Evolutionary conservation across 371 early-diverging fungal genomes (phyloP).

Genomic region (Mucor plumbeus): DNA sequence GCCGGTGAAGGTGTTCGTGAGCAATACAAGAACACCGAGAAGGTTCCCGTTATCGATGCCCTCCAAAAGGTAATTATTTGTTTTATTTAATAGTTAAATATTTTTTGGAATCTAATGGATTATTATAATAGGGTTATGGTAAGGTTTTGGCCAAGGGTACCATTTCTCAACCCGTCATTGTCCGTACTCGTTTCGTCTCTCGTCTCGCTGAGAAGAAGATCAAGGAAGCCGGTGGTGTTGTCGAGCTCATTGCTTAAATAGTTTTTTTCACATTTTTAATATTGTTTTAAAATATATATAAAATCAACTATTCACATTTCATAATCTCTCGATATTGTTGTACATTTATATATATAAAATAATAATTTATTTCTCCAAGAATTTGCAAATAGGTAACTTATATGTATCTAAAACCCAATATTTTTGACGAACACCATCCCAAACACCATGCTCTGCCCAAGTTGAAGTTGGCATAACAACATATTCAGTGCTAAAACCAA

Average conservation of each 20-base stretch:
- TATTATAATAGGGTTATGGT: constrained; percentile 79
- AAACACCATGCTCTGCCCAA: constrained; percentile 79
- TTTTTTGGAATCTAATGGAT: not conserved
- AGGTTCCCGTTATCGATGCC: constrained; percentile 95
- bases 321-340: not conserved
- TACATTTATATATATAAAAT: not conserved
- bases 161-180: constrained; percentile 95
- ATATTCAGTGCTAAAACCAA: constrained; percentile 80
- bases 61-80: constrained; percentile 66
- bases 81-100: not conserved
- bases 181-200: constrained; percentile 97
- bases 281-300: not conserved
- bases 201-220: constrained; percentile 98
- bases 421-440: constrained; percentile 86
- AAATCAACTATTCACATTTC: not conserved
- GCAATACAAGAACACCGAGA: constrained; percentile 87
- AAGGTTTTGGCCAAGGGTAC: constrained; percentile 98
- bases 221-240: constrained; percentile 96
- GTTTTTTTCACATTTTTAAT: not conserved
- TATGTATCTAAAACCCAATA: constrained; percentile 85
- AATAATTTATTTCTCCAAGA: constrained; percentile 32
- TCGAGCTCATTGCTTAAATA: constrained; percentile 58
- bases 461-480: constrained; percentile 72
- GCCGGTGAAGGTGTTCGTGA: constrained; percentile 92
- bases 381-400: constrained; percentile 77